These are phyloP conservation scores for Mucor saturninus DNA, from an alignment of 371 early-diverging fungal genomes.

Conservation along the genomic window DNA sequence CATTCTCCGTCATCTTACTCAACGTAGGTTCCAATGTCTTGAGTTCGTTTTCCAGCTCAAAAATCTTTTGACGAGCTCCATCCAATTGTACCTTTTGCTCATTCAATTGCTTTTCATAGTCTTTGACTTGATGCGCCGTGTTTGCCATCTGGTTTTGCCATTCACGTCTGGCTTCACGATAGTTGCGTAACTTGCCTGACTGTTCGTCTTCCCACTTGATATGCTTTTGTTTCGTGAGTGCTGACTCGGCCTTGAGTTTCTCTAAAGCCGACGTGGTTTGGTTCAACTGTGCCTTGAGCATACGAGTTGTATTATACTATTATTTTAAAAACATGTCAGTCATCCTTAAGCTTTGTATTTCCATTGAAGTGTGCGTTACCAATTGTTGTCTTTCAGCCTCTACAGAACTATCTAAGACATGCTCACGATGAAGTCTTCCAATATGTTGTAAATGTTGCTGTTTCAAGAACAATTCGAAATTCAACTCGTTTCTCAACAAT, in stretches of 20 bases:
- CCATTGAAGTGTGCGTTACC: slow-evolving; percentile 23
- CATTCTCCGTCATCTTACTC: slow-evolving; percentile 55
- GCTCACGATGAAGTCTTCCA: slow-evolving; percentile 66
- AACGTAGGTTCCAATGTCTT: slow-evolving; percentile 54
- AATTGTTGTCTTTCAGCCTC: slow-evolving; percentile 68
- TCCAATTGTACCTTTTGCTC: slow-evolving; percentile 39
- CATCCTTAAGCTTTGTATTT: neutral
- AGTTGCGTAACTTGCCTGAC: slow-evolving; percentile 57
- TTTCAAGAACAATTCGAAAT: slow-evolving; percentile 69
- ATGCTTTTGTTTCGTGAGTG: slow-evolving; percentile 62
- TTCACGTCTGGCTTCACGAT: slow-evolving; percentile 61
- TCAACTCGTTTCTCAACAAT: slow-evolving; percentile 64
- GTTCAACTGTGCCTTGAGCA: slow-evolving; percentile 59
- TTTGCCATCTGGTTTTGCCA: slow-evolving; percentile 58
- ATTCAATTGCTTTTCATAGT: slow-evolving; percentile 38
- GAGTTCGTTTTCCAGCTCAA: slow-evolving; percentile 58
- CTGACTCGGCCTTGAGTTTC: slow-evolving; percentile 60
- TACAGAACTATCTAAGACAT: slow-evolving; percentile 64
- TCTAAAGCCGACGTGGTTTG: slow-evolving; percentile 55
- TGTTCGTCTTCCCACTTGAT: slow-evolving; percentile 71
- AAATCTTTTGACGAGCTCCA: slow-evolving; percentile 43
- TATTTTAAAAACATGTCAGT: neutral
- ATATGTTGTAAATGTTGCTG: slow-evolving; percentile 74
- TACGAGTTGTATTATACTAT: slow-evolving; percentile 63
- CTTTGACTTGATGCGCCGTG: slow-evolving; percentile 49